These are phyloP conservation scores for Phanerochaete carnosa DNA, from an alignment of 768 basidiomycete genomes.

Conservation along the genomic window DNA sequence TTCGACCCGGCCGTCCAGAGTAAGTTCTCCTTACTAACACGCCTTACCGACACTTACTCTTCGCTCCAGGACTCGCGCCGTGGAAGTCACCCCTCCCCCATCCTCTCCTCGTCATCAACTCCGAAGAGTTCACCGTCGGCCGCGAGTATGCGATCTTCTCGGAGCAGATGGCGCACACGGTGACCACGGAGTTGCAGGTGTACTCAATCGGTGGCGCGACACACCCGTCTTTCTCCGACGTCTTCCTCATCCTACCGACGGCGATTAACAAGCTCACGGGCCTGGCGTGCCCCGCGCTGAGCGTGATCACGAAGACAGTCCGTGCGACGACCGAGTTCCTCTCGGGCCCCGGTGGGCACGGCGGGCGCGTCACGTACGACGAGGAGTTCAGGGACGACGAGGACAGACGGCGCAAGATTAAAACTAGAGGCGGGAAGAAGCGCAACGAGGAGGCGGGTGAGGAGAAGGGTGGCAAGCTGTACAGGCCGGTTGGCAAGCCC, in stretches of 20 bases:
- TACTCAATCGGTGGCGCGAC: slow-evolving; percentile 23
- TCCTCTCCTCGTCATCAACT: slow-evolving; percentile 39
- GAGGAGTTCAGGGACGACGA: slow-evolving; percentile 9
- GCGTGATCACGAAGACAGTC: slow-evolving; percentile 18
- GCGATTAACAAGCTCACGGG: slow-evolving; percentile 26
- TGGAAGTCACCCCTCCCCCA: slow-evolving; percentile 24
- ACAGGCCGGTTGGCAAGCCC: slow-evolving; percentile 8
- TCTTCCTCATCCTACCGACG: slow-evolving; percentile 31
- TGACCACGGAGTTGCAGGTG: slow-evolving; percentile 9
- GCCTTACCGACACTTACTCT: not conserved
- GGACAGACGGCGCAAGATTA: slow-evolving; percentile 6
- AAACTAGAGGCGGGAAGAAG: slow-evolving; percentile 3
- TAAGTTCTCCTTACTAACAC: slow-evolving; percentile 13
- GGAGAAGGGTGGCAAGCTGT: slow-evolving; percentile 13
- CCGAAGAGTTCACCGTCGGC: slow-evolving; percentile 37
- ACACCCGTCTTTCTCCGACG: slow-evolving; percentile 33
- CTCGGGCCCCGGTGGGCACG: slow-evolving; percentile 9
- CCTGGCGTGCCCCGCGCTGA: slow-evolving; percentile 17
- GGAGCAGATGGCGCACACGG: slow-evolving; percentile 23
- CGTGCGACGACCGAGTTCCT: slow-evolving; percentile 21
- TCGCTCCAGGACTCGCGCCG: slow-evolving; percentile 22
- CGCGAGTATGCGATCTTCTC: slow-evolving; percentile 32
- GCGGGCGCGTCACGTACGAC: slow-evolving; percentile 10
- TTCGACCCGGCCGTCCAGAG: slow-evolving; percentile 28
- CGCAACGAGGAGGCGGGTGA: not conserved